Conservation (phyloP, 2,329 filamentous ascomycete genomes). For the Fonsecaea pugnacius region DNA sequence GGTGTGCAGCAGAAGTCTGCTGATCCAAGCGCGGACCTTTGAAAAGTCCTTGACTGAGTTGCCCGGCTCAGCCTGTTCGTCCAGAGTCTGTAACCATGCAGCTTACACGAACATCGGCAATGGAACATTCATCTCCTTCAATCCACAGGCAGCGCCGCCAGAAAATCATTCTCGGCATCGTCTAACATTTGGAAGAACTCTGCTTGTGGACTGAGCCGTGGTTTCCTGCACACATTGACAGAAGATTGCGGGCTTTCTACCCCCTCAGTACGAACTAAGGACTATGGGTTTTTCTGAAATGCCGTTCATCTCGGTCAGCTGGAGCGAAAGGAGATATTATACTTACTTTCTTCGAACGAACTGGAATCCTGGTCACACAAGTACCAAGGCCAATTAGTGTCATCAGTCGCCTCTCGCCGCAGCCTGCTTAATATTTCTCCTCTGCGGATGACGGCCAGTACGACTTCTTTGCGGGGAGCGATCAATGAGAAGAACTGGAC, state of each 20-base stretch:
- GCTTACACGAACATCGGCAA: conserved; percentile 8
- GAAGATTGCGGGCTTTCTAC: conserved; percentile 18
- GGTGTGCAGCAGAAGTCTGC: conserved; percentile 19
- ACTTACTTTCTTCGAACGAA: not conserved
- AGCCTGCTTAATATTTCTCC: not conserved
- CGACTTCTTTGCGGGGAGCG: not conserved
- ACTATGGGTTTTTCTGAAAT: conserved; percentile 14
- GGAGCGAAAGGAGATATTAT: too few relatives aligned
- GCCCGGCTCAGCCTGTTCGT: conserved; percentile 3
- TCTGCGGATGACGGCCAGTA: not conserved
- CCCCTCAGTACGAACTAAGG: conserved; percentile 22
- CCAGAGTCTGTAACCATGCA: conserved; percentile 8
- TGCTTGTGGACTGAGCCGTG: conserved; percentile 19
- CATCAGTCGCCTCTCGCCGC: not conserved
- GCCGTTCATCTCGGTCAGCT: conserved; percentile 8
- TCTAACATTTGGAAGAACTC: conserved; percentile 16
- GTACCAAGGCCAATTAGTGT: not conserved
- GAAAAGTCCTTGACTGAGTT: conserved; percentile 18
- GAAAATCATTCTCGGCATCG: conserved; percentile 26
- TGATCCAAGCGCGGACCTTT: conserved; percentile 28
- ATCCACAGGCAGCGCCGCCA: conserved; percentile 19
- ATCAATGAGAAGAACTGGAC: not conserved
- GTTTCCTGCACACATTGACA: conserved; percentile 7
- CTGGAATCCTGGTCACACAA: not conserved
- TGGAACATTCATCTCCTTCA: conserved; percentile 8